A percentile compares a stretch with the other conserved stretches of the same genome.
Evolutionary conservation across 768 basidiomycete genomes (phyloP).

Genomic region (Arthromyces matolae): DNA sequence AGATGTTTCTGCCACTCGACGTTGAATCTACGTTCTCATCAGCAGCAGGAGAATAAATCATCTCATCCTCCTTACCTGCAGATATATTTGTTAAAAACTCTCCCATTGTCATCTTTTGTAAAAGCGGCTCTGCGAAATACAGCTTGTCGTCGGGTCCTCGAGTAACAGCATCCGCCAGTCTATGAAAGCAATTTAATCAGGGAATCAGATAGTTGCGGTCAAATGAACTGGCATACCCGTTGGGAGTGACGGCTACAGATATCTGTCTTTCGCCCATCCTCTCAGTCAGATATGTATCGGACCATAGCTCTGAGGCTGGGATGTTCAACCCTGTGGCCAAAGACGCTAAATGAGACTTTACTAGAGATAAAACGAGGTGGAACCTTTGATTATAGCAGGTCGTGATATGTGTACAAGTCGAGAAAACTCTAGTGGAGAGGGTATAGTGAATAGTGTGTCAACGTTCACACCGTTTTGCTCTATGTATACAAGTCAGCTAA

Average conservation of each 20-base stretch:
- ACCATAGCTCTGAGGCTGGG: slow-evolving; percentile 57
- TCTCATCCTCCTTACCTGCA: slow-evolving; percentile 22
- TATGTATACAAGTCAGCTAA: slow-evolving; percentile 26
- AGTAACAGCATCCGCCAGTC: slow-evolving; percentile 75
- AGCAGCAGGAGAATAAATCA: background rate
- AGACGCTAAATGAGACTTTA: background rate
- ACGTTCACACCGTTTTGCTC: slow-evolving; percentile 58
- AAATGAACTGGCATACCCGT: slow-evolving; percentile 52
- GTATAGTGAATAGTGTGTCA: slow-evolving; percentile 49
- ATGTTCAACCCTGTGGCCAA: slow-evolving; percentile 41
- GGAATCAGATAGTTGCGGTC: background rate
- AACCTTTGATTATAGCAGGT: slow-evolving; percentile 76
- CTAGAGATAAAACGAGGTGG: no score
- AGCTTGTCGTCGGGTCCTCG: slow-evolving; percentile 45
- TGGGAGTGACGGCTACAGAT: slow-evolving; percentile 78
- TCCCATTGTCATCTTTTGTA: slow-evolving; percentile 64
- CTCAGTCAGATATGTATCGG: slow-evolving; percentile 55
- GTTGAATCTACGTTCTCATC: slow-evolving; percentile 4
- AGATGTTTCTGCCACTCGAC: slow-evolving; percentile 31
- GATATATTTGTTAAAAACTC: slow-evolving; percentile 42
- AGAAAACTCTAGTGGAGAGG: slow-evolving; percentile 67
- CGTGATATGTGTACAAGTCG: slow-evolving; percentile 63
- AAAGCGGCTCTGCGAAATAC: slow-evolving; percentile 76
- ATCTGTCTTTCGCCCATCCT: slow-evolving; percentile 51
- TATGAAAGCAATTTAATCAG: slow-evolving; percentile 26